Conservation (phyloP, 441 rosid genomes). For the Erysimum pusillum region DNA sequence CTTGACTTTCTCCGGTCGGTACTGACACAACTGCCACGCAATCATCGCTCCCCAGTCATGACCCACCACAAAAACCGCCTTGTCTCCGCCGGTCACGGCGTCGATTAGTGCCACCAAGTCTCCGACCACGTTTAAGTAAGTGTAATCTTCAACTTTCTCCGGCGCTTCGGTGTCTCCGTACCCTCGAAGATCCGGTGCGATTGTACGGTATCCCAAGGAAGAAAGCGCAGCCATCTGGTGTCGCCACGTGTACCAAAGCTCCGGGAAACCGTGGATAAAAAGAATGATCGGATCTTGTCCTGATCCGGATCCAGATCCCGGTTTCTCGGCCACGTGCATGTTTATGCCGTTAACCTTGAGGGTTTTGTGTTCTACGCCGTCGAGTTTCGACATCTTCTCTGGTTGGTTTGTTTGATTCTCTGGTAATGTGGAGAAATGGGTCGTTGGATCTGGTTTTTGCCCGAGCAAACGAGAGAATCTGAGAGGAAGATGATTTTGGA, state of each 20-base stretch:
- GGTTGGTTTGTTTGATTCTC: neutral
- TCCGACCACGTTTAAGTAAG: constrained; percentile 61
- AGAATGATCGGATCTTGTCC: constrained; percentile 57
- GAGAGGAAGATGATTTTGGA: constrained; percentile 5
- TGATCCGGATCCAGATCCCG: constrained; percentile 49
- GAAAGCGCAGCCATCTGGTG: constrained; percentile 75
- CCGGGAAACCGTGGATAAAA: constrained; percentile 82
- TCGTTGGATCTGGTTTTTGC: neutral
- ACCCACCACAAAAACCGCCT: constrained; percentile 49
- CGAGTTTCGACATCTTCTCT: constrained; percentile 27
- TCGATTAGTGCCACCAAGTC: constrained; percentile 68
- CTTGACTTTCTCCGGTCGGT: constrained; percentile 48
- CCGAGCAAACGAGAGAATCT: constrained; percentile 18
- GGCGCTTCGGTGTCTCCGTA: constrained; percentile 84
- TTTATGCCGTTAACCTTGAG: constrained; percentile 68
- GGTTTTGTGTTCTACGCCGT: constrained; percentile 54
- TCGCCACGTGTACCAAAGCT: constrained; percentile 87
- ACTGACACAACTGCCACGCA: constrained; percentile 48
- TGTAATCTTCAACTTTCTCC: constrained; percentile 51
- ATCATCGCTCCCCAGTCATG: constrained; percentile 54
- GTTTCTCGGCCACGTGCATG: constrained; percentile 73
- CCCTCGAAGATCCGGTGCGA: constrained; percentile 87
- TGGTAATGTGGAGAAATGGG: neutral
- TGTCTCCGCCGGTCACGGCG: constrained; percentile 38
- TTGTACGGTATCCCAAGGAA: constrained; percentile 70